Evolutionary conservation across 805 yeast genomes (phyloP).

Genomic region (Yamadazyma laniorum): DNA sequence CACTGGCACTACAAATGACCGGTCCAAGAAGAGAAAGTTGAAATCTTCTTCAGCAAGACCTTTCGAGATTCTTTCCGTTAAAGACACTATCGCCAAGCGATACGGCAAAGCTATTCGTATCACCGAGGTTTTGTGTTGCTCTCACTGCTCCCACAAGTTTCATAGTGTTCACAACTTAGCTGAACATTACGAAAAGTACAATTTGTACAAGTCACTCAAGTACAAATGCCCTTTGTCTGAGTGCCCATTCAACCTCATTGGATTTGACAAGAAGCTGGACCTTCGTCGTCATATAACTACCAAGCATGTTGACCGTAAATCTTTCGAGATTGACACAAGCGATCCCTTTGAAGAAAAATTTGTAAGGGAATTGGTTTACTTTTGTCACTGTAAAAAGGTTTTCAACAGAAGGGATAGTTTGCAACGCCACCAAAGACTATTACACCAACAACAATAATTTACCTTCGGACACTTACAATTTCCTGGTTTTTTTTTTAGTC

Average conservation of each 20-base stretch:
- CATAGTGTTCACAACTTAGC: slow-evolving; percentile 15
- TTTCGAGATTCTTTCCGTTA: neutral
- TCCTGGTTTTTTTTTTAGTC: no score
- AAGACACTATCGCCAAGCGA: neutral
- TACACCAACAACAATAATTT: no score
- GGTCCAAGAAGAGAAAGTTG: neutral
- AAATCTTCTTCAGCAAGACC: neutral
- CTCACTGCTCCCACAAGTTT: slow-evolving; percentile 10
- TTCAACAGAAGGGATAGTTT: slow-evolving; percentile 16
- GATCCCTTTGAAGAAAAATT: slow-evolving; percentile 4
- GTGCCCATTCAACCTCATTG: slow-evolving; percentile 31
- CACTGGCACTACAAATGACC: neutral
- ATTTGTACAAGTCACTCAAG: slow-evolving; percentile 15
- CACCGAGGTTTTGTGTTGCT: slow-evolving; percentile 4
- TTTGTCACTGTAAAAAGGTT: slow-evolving; percentile 12
- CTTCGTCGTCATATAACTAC: slow-evolving; percentile 28
- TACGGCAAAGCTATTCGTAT: slow-evolving; percentile 1
- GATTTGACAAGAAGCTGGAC: slow-evolving; percentile 27
- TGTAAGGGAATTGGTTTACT: slow-evolving; percentile 10
- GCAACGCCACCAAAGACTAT: slow-evolving; percentile 10
- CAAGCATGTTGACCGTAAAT: slow-evolving; percentile 20
- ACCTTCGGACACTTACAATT: no score
- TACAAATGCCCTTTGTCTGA: slow-evolving; percentile 26
- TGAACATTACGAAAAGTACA: slow-evolving; percentile 20
- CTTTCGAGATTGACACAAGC: neutral